Conservation (phyloP, 2,329 filamentous ascomycete genomes). For the Neopestalotiopsis clavispora region DNA sequence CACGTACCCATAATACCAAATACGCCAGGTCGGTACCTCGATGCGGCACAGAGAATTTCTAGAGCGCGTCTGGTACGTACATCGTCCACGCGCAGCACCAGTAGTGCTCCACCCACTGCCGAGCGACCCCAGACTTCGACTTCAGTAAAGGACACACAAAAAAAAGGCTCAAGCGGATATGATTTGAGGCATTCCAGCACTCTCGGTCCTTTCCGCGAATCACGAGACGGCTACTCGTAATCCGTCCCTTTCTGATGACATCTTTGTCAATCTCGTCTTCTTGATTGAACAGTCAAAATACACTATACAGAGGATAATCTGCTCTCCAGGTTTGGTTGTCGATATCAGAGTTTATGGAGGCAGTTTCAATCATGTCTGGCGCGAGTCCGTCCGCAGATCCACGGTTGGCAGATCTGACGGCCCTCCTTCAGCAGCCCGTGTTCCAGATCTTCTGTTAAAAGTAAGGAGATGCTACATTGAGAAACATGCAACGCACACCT, state of each 20-base stretch:
- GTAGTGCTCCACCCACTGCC: background rate
- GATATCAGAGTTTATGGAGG: background rate
- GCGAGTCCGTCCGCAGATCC: background rate
- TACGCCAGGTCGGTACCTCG: too few species aligned
- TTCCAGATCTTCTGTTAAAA: too few species aligned
- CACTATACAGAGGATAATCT: background rate
- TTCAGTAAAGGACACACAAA: background rate
- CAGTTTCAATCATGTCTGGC: background rate
- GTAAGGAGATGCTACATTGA: background rate
- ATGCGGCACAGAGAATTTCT: background rate
- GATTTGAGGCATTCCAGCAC: background rate
- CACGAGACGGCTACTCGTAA: slow-evolving; percentile 7
- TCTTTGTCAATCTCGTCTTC: background rate
- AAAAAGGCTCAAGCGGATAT: background rate
- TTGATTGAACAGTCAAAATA: background rate
- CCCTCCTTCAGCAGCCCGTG: too few species aligned
- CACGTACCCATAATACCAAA: background rate
- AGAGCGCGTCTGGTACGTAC: background rate
- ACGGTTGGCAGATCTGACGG: too few species aligned
- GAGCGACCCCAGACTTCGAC: slow-evolving; percentile 4
- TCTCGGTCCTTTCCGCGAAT: slow-evolving; percentile 14
- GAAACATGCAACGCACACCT: too few species aligned
- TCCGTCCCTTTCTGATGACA: background rate
- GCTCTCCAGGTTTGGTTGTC: background rate
- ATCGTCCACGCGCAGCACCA: background rate